A percentile compares a stretch with the other conserved stretches of the same genome.
These are phyloP conservation scores for Entelexis paramagnoliae DNA, from an alignment of 1,139 yeast genomes.

Conservation along the genomic window DNA sequence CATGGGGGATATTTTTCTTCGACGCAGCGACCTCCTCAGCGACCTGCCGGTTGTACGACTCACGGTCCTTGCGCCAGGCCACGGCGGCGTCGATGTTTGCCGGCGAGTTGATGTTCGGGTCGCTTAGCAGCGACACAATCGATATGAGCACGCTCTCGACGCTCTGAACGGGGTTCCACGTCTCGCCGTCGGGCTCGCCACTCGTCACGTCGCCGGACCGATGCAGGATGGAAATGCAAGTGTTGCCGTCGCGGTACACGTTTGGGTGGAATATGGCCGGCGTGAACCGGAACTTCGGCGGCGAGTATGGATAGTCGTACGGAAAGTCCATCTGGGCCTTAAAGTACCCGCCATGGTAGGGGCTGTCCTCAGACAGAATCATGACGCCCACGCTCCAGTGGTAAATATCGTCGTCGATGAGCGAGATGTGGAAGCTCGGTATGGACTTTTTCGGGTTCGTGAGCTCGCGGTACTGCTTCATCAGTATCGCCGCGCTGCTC, in stretches of 20 bases:
- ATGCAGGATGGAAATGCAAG: constrained; percentile 86
- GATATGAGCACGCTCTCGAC: constrained; percentile 86
- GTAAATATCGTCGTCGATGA: constrained; percentile 74
- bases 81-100: constrained; percentile 97
- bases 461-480: constrained; percentile 88
- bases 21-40: constrained; percentile 75
- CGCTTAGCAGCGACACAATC: constrained; percentile 79
- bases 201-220: constrained; percentile 80
- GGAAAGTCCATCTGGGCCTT: constrained; percentile 92
- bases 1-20: constrained; percentile 74
- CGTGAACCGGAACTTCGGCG: constrained; percentile 87
- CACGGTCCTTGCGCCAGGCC: constrained; percentile 76
- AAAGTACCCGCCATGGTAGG: constrained; percentile 92
- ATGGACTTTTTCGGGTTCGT: constrained; percentile 88
- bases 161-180: constrained; percentile 93
- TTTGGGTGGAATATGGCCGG: constrained; percentile 94
- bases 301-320: constrained; percentile 77
- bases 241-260: constrained; percentile 83
- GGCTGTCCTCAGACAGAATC: constrained; percentile 81
- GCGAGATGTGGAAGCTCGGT: constrained; percentile 77
- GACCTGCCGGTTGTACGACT: constrained; percentile 68
- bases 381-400: constrained; percentile 85
- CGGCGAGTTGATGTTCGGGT: constrained; percentile 86
- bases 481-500: constrained; percentile 55
- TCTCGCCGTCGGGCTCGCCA: constrained; percentile 78